phyloP scores from a whole-genome alignment of 2,329 filamentous ascomycete genomes.

The Diaporthe sp. region DNA sequence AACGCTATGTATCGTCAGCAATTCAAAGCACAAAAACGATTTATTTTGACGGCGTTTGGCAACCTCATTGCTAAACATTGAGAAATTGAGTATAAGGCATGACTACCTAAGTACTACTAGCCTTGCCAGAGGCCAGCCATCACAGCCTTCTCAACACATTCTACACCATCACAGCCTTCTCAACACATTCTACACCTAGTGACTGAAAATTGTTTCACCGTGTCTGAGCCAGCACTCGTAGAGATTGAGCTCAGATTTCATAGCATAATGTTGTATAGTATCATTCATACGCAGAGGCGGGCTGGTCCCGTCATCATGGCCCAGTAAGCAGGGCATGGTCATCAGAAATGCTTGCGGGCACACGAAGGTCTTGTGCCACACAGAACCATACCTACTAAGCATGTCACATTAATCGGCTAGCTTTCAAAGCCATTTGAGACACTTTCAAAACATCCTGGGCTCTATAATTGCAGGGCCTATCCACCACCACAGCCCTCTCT shows the following conservation, averaged over 20 bases:
- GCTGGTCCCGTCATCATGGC: background rate
- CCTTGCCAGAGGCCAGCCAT: too few species aligned
- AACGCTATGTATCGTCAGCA: background rate
- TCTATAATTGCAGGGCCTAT: background rate
- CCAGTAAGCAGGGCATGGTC: background rate
- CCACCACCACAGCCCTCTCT: background rate
- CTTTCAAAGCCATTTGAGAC: background rate
- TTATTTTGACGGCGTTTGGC: background rate
- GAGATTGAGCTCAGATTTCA: too few species aligned
- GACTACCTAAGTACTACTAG: too few species aligned
- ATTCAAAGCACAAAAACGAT: background rate
- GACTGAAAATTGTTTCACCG: background rate
- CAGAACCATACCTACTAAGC: background rate
- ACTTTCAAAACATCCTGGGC: background rate
- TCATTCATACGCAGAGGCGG: too few species aligned
- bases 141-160: too few species aligned
- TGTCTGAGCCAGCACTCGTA: too few species aligned
- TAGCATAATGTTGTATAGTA: too few species aligned
- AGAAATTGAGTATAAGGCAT: too few species aligned
- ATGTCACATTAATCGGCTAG: background rate
- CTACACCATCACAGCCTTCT: too few species aligned
- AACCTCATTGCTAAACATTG: background rate
- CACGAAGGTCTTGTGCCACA: background rate
- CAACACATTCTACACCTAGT: background rate
- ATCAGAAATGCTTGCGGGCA: background rate